Evolutionary conservation across 2,329 filamentous ascomycete species (phyloP), one percentile per base, ranked within the genome.

Genomic region (Ophiostoma himal-ulmi): DNA sequence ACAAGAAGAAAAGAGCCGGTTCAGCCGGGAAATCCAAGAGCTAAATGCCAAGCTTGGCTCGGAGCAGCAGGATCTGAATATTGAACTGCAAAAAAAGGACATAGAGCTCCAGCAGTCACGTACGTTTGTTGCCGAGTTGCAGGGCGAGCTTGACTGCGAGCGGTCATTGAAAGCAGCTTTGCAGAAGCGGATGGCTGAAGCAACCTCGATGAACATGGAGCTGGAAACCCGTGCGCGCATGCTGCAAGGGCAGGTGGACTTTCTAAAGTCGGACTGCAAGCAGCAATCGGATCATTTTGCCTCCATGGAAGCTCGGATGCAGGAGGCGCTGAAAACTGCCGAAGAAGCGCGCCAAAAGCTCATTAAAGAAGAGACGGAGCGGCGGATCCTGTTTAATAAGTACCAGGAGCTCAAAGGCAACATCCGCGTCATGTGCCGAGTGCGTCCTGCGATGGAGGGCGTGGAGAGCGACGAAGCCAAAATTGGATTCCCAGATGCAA

Each of bases 391-490:
- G 0, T 97, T 98, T 82, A 98, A 98, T 80, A 95, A 96, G 78
- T 94, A 99, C 66, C 93, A 99, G 78, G 95, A 99, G 77, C 86
- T 99, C 72, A 97, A 97, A 79, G 95, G 95, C 76, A 99, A 99
- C 77, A 99, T 99, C 76, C 91, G 95, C 26, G 95, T 99, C 74
- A 99, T 99, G 88, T 98, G 94, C 77, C 89, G 95, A 78, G 94
- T 98, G 37, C 90, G 96, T 57, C 95, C 95, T 0, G 83, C 90
- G 0, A 82, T 91, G 30, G 83, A 83, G 34, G 75, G 79, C 0
- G 79, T 82, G 0, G 89, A 91, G 71, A 88, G 89, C 7, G 84
- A 88, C 34, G 83, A 87, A 14, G 93, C 94, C 3, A 86, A 87
- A 68, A 91, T 98, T 73, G 84, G 86, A 1, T 97, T 92, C 74